phyloP scores from a whole-genome alignment of 345 rosid species.

The Lumnitzera racemosa region DNA sequence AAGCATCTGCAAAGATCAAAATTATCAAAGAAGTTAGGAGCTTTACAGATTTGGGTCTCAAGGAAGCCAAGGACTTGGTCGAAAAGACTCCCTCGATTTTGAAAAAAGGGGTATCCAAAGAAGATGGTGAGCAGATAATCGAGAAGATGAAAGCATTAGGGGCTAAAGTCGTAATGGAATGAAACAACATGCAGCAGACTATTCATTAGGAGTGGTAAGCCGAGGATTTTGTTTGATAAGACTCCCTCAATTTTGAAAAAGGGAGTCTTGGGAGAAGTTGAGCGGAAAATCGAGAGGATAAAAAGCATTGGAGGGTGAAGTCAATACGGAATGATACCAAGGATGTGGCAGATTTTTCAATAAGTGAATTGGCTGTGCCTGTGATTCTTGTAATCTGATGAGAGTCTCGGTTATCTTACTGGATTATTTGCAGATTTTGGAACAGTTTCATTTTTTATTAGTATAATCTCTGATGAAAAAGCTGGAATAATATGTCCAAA shows the following conservation, averaged over 20 bases:
- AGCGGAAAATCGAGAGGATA: slow-evolving; percentile 71
- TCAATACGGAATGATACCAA: slow-evolving; percentile 49
- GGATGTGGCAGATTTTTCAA: no score
- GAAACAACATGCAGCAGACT: slow-evolving; percentile 6
- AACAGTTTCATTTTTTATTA: no score
- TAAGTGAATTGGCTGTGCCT: no score
- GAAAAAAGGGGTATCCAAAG: slow-evolving; percentile 75
- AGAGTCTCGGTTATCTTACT: no score
- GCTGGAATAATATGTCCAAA: no score
- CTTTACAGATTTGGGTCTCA: slow-evolving; percentile 81
- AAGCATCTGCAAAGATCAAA: slow-evolving; percentile 68
- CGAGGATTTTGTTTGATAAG: slow-evolving; percentile 74
- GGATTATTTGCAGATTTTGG: no score
- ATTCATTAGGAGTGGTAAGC: slow-evolving; percentile 41
- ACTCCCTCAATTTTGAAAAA: slow-evolving; percentile 54
- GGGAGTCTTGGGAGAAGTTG: slow-evolving; percentile 76
- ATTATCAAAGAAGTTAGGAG: slow-evolving; percentile 75
- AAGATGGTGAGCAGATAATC: slow-evolving; percentile 73
- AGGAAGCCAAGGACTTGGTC: slow-evolving; percentile 90
- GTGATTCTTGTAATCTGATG: no score
- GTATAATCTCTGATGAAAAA: no score
- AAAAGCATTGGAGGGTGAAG: slow-evolving; percentile 74
- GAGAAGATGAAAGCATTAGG: slow-evolving; percentile 85
- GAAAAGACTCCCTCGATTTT: slow-evolving; percentile 65
- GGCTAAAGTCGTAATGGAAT: slow-evolving; percentile 74